Base-by-base conservation (phyloP, 805 yeast genomes). In the Wickerhamiella siamensis region DNA sequence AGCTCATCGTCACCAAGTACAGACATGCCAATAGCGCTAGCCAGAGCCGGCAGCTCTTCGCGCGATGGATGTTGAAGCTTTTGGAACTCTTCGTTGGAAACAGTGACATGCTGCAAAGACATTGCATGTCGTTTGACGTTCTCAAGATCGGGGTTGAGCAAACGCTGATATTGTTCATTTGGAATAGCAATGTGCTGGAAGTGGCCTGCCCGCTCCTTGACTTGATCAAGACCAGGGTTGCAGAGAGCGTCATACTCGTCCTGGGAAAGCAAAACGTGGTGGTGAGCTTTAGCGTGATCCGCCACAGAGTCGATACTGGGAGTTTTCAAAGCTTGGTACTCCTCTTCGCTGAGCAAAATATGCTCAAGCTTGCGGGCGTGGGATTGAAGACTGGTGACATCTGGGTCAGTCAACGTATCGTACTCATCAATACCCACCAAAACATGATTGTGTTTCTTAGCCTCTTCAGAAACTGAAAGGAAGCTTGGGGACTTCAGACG, bases 21-120 rank as follows among this genome's bases (percentile, higher is more conserved):
- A 10, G 45, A 45, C 3, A 45, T 24, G 3, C 47, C 52, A 17
- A 36, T 51, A 15, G 37, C 32, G 21, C 38, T 33, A 18, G 56
- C 54, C 27, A 59, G 55, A 3, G 39, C 43, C 29, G 42, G 51
- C 27, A 69, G 34, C 36, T 55, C 52, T 0, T 61, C 64, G 4
- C 54, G 15, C 16, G 60, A 33, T 5, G 71, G 69, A 4, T 39
- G 17, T 5, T 20, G 35, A n/a, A 49, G 38, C 8, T 33, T 33
- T 16, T 35, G 40, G 12, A 39, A 44, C 17, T 55, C 57, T 4
- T 45, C 31, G 16, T 45, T 43, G 6, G 55, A 44, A 19, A 60
- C 20, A 4, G 52, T 45, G 4, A 38, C 43, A 9, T 49, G 41
- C 17, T 55, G 54, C 8, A 48, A 52, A 2, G 35, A 31, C n/a